Conservation (phyloP, 495 filamentous ascomycete species). For the Bombardia bombarda region DNA sequence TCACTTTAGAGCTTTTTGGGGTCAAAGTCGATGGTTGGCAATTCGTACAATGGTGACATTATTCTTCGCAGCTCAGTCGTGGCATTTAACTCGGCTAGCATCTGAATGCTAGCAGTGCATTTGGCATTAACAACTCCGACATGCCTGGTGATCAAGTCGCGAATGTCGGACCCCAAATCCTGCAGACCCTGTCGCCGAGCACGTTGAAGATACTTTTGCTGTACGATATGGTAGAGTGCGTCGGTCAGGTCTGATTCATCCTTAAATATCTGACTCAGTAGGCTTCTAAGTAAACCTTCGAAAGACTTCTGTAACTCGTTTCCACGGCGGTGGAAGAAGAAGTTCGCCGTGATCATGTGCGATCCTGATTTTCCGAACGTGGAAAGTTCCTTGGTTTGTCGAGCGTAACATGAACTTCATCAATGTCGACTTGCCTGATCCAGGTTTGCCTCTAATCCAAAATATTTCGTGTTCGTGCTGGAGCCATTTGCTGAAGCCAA, state of each 20-base stretch:
- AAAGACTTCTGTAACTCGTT: conserved; percentile 29
- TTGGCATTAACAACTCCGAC: no score
- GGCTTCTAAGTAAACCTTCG: conserved; percentile 28
- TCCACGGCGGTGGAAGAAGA: conserved; percentile 12
- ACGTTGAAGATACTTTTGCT: no score
- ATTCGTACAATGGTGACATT: no score
- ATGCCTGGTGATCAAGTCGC: no score
- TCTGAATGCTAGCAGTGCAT: no score
- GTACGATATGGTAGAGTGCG: no score
- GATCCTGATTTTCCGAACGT: background rate
- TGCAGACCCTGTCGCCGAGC: no score
- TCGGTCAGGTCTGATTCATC: background rate
- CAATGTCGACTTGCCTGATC: conserved; percentile 43
- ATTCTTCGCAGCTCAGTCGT: no score
- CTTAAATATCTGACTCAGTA: background rate
- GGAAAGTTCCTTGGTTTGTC: conserved; percentile 1
- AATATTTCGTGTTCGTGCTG: conserved; percentile 7
- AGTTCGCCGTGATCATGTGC: background rate
- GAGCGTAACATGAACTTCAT: conserved; percentile 31
- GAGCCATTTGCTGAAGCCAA: conserved; percentile 5
- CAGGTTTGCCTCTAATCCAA: conserved; percentile 44
- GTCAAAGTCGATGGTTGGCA: no score
- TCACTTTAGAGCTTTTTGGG: no score
- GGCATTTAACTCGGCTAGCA: no score
- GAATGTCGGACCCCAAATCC: no score